Evolutionary conservation across 805 yeast species (phyloP).

Genomic region (Saturnispora ahearnii): DNA sequence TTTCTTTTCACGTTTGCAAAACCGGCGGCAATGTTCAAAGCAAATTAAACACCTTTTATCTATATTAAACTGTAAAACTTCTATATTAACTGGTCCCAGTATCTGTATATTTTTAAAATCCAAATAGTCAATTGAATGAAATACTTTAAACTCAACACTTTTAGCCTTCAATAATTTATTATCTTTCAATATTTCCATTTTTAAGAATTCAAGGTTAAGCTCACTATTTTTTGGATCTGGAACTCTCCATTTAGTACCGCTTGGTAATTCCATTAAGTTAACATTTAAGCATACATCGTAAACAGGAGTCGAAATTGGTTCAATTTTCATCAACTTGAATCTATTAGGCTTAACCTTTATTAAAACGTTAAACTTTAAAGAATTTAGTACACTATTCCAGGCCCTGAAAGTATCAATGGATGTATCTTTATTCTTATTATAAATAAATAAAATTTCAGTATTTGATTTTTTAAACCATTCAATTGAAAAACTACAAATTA

Average conservation of each 20-base stretch:
- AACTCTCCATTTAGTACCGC: slow-evolving; percentile 1
- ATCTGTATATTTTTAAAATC: background rate
- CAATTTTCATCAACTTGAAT: background rate
- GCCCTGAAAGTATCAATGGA: background rate
- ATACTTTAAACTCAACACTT: background rate
- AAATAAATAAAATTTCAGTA: slow-evolving; percentile 1
- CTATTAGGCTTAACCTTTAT: background rate
- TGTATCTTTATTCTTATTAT: background rate
- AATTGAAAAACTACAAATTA: background rate
- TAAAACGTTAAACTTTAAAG: slow-evolving; percentile 4
- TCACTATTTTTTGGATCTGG: background rate
- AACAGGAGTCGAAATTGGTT: slow-evolving; percentile 2
- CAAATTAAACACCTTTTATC: background rate
- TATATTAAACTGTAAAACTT: background rate
- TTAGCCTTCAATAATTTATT: background rate
- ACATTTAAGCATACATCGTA: background rate
- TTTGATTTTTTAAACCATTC: background rate
- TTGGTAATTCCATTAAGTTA: background rate
- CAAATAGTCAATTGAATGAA: background rate
- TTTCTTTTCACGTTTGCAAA: background rate
- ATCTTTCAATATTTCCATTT: background rate
- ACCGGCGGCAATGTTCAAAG: background rate
- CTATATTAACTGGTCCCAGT: background rate
- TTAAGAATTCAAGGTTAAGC: background rate
- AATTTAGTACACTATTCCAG: background rate